Base-by-base conservation (phyloP, 768 basidiomycete genomes). In the Panus rudis region DNA sequence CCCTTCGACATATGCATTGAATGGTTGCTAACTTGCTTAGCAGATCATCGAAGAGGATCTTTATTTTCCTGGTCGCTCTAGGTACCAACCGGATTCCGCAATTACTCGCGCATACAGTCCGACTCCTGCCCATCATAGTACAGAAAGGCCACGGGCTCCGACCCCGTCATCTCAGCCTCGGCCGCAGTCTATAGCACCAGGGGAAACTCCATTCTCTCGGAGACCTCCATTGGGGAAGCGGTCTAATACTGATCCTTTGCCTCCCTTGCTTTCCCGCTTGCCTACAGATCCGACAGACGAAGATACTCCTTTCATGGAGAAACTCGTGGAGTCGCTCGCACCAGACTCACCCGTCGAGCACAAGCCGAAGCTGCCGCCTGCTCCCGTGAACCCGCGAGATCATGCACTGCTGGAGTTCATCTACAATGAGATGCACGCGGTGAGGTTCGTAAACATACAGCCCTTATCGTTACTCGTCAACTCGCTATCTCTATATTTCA, bases 41-140 rank as follows among this genome's bases (percentile, higher is more conserved):
- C 46, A 83, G 80, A 69, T 86, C 61, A 65, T 84, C 38, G 85
- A 88, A 56, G 83, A 85, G 59, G 83, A 88, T 48, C 58, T 88
- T 3, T 79, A 74, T 54, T 85, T 86, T 52, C 84, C 84, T 1
- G 81, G 83, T 11, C 71, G 66, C 48, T 47, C 57, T 3, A 51
- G 61, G 13, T 35, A 21, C 45, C 41, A 31, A 27, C 39, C 28
- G 39, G 19, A 23, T 44, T 35, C 41, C 45, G 26, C 46, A 51
- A 5, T n/a, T 43, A 26, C 40, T 39, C 43, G 37, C 43, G 21
- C 16, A 21, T 49, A 24, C 41, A 42, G 23, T 38, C 31, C 37
- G 17, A 40, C 45, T 16, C 53, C n/a, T n/a, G n/a, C n/a, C n/a
- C n/a, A n/a, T n/a, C n/a, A n/a, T n/a, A n/a, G n/a, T 10, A 16